A percentile compares a stretch with the other conserved stretches of the same genome.
These are phyloP conservation scores for Cyclotella choctawhatcheeana DNA, from an alignment of 108 stramenopile genomes.

Conservation along the genomic window DNA sequence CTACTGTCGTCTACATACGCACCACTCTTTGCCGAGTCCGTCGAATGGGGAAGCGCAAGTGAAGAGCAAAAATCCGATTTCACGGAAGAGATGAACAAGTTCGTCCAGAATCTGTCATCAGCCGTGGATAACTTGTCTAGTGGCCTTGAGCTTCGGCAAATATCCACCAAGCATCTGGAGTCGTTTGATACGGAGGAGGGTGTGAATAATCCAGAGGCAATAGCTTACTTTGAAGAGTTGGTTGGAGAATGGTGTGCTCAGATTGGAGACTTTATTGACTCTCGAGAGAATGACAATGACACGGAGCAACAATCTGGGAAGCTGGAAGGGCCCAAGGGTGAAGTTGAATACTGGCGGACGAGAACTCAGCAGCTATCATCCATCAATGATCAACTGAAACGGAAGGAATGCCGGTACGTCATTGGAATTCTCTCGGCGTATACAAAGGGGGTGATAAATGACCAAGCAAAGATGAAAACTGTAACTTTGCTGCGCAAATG, in stretches of 20 bases:
- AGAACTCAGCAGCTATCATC: constrained; percentile 88
- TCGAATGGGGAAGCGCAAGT: constrained; percentile 81
- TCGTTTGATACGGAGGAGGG: constrained; percentile 29
- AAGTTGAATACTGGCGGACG: constrained; percentile 86
- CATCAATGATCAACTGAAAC: constrained; percentile 85
- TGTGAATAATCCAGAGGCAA: constrained; percentile 60
- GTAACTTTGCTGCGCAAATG: constrained; percentile 70
- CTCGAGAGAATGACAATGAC: constrained; percentile 27
- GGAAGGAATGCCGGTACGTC: constrained; percentile 81
- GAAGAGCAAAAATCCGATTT: constrained; percentile 79
- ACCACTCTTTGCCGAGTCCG: constrained; percentile 67
- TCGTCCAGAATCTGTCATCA: constrained; percentile 67
- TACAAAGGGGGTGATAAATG: constrained; percentile 59
- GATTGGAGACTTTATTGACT: constrained; percentile 79
- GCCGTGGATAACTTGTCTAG: constrained; percentile 71
- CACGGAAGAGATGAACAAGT: constrained; percentile 65
- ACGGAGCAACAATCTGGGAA: constrained; percentile 8
- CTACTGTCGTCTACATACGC: constrained; percentile 63
- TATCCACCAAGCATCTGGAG: constrained; percentile 50
- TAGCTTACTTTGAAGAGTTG: constrained; percentile 73
- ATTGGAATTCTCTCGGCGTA: constrained; percentile 69
- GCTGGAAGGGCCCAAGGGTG: constrained; percentile 80
- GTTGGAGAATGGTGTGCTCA: constrained; percentile 90
- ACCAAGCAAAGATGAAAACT: constrained; percentile 62
- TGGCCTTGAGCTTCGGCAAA: constrained; percentile 73